Percentiles rank a stretch among this genome's conserved stretches.
These are phyloP conservation scores for Pyrus communis DNA, from an alignment of 306 rosid species.

Conservation along the genomic window DNA sequence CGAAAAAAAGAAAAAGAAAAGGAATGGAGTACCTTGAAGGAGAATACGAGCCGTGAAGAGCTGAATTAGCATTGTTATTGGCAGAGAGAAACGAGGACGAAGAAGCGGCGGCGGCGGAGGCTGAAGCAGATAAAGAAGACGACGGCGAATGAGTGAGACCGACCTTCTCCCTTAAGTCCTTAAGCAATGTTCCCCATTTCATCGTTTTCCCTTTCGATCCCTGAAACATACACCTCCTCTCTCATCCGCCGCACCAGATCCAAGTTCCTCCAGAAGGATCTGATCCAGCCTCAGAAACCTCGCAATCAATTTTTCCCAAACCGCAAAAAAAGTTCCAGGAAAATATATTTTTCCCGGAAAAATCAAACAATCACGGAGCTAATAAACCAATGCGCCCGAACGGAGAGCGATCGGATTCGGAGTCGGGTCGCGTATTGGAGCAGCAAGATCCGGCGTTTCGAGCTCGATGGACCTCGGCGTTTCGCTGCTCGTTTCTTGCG, in stretches of 20 bases:
- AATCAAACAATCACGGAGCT: slow-evolving; percentile 24
- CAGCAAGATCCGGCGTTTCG: slow-evolving; percentile 46
- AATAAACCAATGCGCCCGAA: slow-evolving; percentile 15
- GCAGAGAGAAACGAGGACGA: slow-evolving; percentile 23
- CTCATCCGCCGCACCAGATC: slow-evolving; percentile 85
- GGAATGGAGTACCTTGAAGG: slow-evolving; percentile 48
- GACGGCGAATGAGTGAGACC: slow-evolving; percentile 65
- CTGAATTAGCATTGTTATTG: slow-evolving; percentile 51
- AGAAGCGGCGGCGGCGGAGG: slow-evolving; percentile 30
- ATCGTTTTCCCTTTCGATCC: slow-evolving; percentile 67
- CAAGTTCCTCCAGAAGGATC: slow-evolving; percentile 36
- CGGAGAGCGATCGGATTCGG: slow-evolving; percentile 33
- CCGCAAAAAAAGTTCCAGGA: slow-evolving; percentile 2
- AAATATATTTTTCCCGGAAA: background rate
- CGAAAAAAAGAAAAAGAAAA: background rate
- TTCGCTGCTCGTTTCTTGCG: slow-evolving; percentile 9
- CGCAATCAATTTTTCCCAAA: background rate
- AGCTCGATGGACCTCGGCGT: slow-evolving; percentile 13
- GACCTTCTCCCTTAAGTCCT: slow-evolving; percentile 98
- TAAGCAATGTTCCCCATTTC: slow-evolving; percentile 98
- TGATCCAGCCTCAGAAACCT: slow-evolving; percentile 17
- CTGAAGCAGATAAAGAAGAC: slow-evolving; percentile 31
- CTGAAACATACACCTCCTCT: slow-evolving; percentile 45
- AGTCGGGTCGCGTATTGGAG: slow-evolving; percentile 17
- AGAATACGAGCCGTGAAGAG: slow-evolving; percentile 47